Evolutionary conservation across 345 rosid genomes (phyloP).

Genomic region (Eucalyptus lansdowneana): DNA sequence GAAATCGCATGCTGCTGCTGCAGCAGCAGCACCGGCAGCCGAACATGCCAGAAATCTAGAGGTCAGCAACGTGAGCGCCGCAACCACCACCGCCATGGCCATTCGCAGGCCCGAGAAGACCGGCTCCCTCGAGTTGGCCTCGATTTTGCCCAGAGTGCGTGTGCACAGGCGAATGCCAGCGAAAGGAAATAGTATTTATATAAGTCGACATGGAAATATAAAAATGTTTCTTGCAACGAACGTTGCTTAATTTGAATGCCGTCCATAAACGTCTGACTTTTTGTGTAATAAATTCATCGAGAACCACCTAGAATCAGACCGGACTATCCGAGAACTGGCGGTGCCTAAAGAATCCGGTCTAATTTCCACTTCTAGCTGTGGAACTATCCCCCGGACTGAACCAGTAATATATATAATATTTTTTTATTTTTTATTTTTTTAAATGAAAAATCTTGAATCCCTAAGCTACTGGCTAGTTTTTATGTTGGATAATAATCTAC

Average conservation of each 20-base stretch:
- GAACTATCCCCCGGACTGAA: too few relatives aligned
- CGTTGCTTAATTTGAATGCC: background rate
- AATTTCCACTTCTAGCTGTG: rapidly evolving
- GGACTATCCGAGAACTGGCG: too few relatives aligned
- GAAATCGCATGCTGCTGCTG: background rate
- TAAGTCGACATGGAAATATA: background rate
- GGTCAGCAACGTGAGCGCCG: background rate
- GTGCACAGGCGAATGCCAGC: background rate
- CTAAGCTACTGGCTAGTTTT: too few relatives aligned
- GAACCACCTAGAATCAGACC: too few relatives aligned
- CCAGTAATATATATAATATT: too few relatives aligned
- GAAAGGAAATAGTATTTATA: background rate
- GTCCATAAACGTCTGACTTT: background rate
- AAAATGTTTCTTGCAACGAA: background rate
- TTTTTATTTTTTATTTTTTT: too few relatives aligned
- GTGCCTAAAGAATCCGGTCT: too few relatives aligned
- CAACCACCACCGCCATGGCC: background rate
- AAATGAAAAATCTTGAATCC: too few relatives aligned
- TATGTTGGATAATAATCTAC: too few relatives aligned
- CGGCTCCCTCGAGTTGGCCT: background rate
- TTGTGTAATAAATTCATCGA: background rate
- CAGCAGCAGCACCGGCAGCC: background rate
- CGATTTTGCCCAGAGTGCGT: background rate
- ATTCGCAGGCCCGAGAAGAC: background rate
- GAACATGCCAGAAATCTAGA: background rate